Conservation (phyloP, 805 yeast genomes). For the Saturnispora diversa region DNA sequence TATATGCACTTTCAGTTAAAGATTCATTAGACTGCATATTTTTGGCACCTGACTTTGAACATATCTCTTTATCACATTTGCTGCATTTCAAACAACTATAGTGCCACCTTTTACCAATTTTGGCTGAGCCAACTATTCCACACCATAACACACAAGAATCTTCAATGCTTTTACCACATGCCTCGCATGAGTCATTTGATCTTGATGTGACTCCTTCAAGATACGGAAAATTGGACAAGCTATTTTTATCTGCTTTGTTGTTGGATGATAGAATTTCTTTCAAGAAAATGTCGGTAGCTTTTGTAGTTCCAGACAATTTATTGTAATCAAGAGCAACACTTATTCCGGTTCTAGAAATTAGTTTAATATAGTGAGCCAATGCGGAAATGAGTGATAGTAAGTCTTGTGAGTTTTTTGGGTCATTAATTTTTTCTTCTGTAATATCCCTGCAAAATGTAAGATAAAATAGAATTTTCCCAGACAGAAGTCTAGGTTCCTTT, state of each 20-base stretch:
- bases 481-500: conserved; percentile 73
- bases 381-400: conserved; percentile 79
- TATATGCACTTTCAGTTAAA: conserved; percentile 39
- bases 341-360: conserved; percentile 74
- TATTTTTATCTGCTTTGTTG: conserved; percentile 1
- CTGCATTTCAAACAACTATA: conserved; percentile 61
- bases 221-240: conserved; percentile 2
- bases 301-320: conserved; percentile 46
- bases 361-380: conserved; percentile 84
- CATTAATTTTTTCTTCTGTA: conserved; percentile 26
- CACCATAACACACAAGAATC: conserved; percentile 62
- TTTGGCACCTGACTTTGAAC: conserved; percentile 26
- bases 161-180: conserved; percentile 73
- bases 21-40: conserved; percentile 15
- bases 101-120: conserved; percentile 68
- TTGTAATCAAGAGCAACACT: conserved; percentile 66
- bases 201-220: conserved; percentile 36
- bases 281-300: conserved; percentile 57
- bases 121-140: neutral
- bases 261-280: conserved; percentile 35
- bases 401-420: conserved; percentile 45
- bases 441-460: conserved; percentile 73
- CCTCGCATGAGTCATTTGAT: conserved; percentile 68
- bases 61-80: conserved; percentile 37
- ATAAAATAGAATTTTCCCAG: conserved; percentile 85